phyloP scores from a whole-genome alignment of 257 asterid species.

The Solanum acaule region DNA sequence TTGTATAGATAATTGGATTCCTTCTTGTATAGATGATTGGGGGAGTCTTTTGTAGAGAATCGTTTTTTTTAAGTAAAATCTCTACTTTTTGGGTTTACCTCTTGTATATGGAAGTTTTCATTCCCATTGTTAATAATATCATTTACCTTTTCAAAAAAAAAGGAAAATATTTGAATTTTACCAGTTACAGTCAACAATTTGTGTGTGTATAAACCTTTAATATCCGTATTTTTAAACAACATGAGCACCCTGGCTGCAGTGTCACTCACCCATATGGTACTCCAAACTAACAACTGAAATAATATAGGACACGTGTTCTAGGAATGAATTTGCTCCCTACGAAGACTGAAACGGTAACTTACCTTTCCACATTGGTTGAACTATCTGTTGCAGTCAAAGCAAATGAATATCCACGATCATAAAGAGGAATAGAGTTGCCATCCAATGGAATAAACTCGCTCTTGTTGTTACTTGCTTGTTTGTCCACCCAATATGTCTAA shows the following conservation, averaged over 20 bases:
- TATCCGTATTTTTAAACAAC: not conserved
- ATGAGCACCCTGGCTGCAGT: not conserved
- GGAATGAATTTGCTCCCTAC: not conserved
- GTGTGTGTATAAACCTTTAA: not conserved
- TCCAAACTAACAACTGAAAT: not conserved
- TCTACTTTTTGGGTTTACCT: not conserved
- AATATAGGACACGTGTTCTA: constrained; percentile 1
- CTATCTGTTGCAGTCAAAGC: constrained; percentile 66
- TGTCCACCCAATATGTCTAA: constrained; percentile 88
- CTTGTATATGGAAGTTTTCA: not conserved
- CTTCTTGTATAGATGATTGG: not conserved
- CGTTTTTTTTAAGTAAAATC: not conserved
- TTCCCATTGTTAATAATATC: not conserved
- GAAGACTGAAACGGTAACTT: not conserved
- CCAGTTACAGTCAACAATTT: not conserved
- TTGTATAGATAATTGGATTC: not conserved
- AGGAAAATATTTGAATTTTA: not conserved
- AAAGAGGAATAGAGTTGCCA: constrained; percentile 65
- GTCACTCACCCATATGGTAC: not conserved
- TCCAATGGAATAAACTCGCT: constrained; percentile 58
- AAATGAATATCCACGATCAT: constrained; percentile 86
- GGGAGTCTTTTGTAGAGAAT: not conserved
- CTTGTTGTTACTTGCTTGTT: constrained; percentile 26
- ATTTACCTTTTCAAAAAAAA: not conserved
- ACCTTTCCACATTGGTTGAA: constrained; percentile 64